Base-by-base conservation (phyloP, 192 early-diverging fungal species). In the Linderina pennispora region DNA sequence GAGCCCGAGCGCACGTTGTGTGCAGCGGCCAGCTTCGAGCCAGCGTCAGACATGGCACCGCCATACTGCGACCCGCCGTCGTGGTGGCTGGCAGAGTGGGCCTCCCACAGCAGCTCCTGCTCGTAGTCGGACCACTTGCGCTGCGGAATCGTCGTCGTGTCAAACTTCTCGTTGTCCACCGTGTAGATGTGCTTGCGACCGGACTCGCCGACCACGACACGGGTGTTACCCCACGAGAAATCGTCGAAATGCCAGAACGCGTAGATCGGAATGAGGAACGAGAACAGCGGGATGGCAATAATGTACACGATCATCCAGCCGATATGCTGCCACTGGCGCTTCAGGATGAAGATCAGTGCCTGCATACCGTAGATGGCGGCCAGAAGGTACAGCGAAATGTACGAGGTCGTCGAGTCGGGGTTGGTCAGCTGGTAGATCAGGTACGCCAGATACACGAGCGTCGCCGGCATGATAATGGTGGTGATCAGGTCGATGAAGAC, bases 201-300 rank as follows among this genome's bases (percentile, higher is more conserved):
- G 31, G 84, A 86, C 54, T 91, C 88, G 42, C 93, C 96, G 17
- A 90, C 75, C 5, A 94, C 89, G 15, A 88, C 38, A 65, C 95
- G 88, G 23, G 95, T 98, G 62, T 93, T 94, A 45, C 94, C 96
- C 96, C 96, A 99, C n/a, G 90, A 94, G 58, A 99, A 99, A 58
- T 99, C 92, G 61, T 99, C 96, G 66, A 97, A 93, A 76, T 94
- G 91, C 96, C 96, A 99, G 81, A 95, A 98, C 17, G 95, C 77
- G 65, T 98, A 98, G 19, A 91, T 40, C 14, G 86, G 87, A 44
- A 89, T 79, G 37, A 82, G 77, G 56, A 89, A 84, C 8, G 83
- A 82, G 62, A 93, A 97, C 15, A 94, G 72, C 10, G 92, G 92
- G 47, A 94, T 87, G 13, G 92, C 91, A 23, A 92, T 41, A 32